Evolutionary conservation across 2,329 filamentous ascomycete genomes (phyloP).

Genomic region (Didymella pomorum): DNA sequence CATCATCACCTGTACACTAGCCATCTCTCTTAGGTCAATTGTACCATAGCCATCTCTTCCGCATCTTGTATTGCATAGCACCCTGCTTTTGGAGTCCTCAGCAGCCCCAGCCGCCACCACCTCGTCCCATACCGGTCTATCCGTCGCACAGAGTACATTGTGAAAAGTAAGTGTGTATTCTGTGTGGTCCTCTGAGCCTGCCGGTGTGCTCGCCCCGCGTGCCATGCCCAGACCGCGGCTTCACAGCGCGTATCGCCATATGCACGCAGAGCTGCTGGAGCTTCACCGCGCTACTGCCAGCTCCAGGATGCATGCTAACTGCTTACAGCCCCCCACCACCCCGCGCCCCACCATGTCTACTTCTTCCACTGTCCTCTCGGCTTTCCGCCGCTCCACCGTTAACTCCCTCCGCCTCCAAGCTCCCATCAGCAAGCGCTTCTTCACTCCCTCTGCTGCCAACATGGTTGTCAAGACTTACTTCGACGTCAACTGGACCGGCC

Average conservation of each 20-base stretch:
- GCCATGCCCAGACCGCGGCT: conserved; percentile 6
- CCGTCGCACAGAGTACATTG: conserved; percentile 20
- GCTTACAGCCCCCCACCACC: conserved; percentile 30
- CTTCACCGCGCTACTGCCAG: conserved; percentile 17
- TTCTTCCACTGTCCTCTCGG: conserved; percentile 44
- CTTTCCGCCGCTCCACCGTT: conserved; percentile 44
- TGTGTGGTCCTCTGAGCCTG: background rate
- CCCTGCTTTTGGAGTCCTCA: conserved; percentile 41
- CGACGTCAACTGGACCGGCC: conserved; percentile 75
- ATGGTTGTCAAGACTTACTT: conserved; percentile 83
- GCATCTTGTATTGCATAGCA: conserved; percentile 41
- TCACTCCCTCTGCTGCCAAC: conserved; percentile 71
- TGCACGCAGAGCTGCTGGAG: conserved; percentile 15
- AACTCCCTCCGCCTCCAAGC: conserved; percentile 36
- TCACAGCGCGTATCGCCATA: conserved; percentile 9
- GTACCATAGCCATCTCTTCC: conserved; percentile 38
- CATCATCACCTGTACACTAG: conserved; percentile 17
- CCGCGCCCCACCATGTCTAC: conserved; percentile 38
- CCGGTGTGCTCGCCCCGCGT: conserved; percentile 4
- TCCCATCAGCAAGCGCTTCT: conserved; percentile 59
- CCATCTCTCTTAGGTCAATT: conserved; percentile 25
- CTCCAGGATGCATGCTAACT: conserved; percentile 15
- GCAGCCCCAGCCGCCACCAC: conserved; percentile 19
- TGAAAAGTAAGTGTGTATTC: conserved; percentile 10
- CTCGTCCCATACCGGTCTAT: conserved; percentile 3